These are phyloP conservation scores for Sedum album DNA, from an alignment of 164 flowering plant species.

Conservation along the genomic window DNA sequence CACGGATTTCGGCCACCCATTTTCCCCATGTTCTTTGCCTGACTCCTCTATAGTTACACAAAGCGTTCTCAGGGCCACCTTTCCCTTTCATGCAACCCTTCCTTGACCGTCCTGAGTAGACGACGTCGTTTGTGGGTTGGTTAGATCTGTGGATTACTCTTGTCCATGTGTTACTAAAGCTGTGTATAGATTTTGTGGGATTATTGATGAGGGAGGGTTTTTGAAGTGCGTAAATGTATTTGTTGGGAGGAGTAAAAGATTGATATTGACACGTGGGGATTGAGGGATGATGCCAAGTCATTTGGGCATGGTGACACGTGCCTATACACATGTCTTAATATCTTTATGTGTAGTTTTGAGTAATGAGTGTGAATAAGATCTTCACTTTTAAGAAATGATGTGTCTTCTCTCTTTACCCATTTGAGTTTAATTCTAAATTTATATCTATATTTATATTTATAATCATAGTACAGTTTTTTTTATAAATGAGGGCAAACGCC, in stretches of 20 bases:
- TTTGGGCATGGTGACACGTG: background rate
- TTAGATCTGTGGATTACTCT: background rate
- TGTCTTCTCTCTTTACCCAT: too few relatives aligned
- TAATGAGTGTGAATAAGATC: background rate
- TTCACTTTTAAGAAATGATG: background rate
- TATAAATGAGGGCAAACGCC: too few relatives aligned
- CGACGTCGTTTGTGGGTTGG: background rate
- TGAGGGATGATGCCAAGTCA: background rate
- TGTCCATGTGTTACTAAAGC: background rate
- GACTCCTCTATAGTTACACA: slow-evolving; percentile 44
- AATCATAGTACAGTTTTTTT: too few relatives aligned
- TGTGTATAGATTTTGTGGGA: background rate
- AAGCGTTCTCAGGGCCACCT: slow-evolving; percentile 56
- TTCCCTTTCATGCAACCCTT: slow-evolving; percentile 62
- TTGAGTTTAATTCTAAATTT: too few relatives aligned
- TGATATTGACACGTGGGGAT: background rate
- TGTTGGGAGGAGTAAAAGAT: background rate
- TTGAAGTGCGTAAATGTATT: background rate
- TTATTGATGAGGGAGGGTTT: background rate
- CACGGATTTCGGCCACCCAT: slow-evolving; percentile 68
- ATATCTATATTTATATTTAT: too few relatives aligned
- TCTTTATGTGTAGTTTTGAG: background rate
- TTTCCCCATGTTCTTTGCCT: slow-evolving; percentile 66
- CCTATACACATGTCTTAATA: background rate
- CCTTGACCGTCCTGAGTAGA: slow-evolving; percentile 24